These are phyloP conservation scores for Mycosphaerella arachidis DNA, from an alignment of 2,329 filamentous ascomycete species.

Conservation along the genomic window DNA sequence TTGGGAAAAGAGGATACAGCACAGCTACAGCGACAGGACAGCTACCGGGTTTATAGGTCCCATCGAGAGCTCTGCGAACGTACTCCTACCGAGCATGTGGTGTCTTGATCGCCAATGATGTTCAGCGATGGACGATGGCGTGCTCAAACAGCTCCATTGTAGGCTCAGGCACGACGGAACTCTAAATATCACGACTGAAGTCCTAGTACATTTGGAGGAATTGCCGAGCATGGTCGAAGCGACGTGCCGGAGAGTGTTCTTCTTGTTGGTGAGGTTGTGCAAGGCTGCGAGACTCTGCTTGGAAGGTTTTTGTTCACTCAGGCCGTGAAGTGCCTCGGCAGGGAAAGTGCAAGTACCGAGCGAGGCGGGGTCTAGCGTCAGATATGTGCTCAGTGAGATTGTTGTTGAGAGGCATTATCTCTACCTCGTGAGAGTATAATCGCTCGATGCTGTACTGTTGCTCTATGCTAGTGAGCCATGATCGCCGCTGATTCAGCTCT, in stretches of 20 bases:
- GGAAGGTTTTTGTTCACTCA: background rate
- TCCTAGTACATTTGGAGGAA: background rate
- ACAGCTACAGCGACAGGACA: background rate
- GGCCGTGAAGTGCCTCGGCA: background rate
- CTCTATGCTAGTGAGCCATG: background rate
- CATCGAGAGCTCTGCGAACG: background rate
- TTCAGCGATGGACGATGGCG: constrained; percentile 2
- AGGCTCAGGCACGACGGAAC: background rate
- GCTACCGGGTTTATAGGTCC: background rate
- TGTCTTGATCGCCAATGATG: background rate
- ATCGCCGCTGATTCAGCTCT: no score
- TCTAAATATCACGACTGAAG: background rate
- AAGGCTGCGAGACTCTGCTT: background rate
- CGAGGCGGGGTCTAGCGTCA: background rate
- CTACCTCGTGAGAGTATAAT: background rate
- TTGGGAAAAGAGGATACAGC: background rate
- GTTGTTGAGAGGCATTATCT: background rate
- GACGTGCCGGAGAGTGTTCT: background rate
- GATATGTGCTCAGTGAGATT: background rate
- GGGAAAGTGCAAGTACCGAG: background rate
- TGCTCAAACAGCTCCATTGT: constrained; percentile 2
- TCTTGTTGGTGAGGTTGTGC: background rate
- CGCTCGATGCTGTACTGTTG: background rate
- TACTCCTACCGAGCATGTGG: background rate
- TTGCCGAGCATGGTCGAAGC: constrained; percentile 2